Conservation (phyloP, 345 rosid species). For the Brassica rapa region DNA sequence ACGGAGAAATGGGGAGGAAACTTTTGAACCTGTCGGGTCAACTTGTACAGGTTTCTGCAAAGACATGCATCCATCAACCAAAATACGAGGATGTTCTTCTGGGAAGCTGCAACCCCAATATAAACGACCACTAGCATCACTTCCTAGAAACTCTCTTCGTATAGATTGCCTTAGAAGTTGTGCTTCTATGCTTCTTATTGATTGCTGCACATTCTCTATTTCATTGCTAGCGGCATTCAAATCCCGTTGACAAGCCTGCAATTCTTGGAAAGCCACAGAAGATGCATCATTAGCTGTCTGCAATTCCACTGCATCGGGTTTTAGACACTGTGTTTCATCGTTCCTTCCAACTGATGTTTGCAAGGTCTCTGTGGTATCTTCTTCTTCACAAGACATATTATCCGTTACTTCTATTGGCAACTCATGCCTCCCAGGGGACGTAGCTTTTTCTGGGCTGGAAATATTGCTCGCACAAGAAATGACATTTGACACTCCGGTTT, state of each 20-base stretch:
- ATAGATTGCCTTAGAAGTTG: conserved; percentile 65
- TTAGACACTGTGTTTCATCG: conserved; percentile 34
- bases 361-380: conserved; percentile 39
- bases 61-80: conserved; percentile 74
- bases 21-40: conserved; percentile 53
- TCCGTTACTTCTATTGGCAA: conserved; percentile 42
- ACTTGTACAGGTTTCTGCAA: conserved; percentile 44
- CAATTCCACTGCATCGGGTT: conserved; percentile 37
- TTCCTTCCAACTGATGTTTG: conserved; percentile 39
- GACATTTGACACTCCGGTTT: conserved; percentile 35
- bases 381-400: conserved; percentile 41
- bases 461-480: conserved; percentile 37
- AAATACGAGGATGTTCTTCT: conserved; percentile 52
- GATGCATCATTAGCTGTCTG: conserved; percentile 42
- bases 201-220: conserved; percentile 55
- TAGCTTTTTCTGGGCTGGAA: conserved; percentile 40
- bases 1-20: conserved; percentile 54
- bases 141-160: conserved; percentile 85
- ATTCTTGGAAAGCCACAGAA: conserved; percentile 50
- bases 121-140: conserved; percentile 74
- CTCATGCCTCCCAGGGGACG: conserved; percentile 40
- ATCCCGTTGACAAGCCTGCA: conserved; percentile 58
- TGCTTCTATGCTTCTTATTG: conserved; percentile 55
- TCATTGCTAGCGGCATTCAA: conserved; percentile 57
- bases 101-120: conserved; percentile 77